Base-by-base conservation (phyloP, 345 rosid genomes). In the Citrus australasica region DNA sequence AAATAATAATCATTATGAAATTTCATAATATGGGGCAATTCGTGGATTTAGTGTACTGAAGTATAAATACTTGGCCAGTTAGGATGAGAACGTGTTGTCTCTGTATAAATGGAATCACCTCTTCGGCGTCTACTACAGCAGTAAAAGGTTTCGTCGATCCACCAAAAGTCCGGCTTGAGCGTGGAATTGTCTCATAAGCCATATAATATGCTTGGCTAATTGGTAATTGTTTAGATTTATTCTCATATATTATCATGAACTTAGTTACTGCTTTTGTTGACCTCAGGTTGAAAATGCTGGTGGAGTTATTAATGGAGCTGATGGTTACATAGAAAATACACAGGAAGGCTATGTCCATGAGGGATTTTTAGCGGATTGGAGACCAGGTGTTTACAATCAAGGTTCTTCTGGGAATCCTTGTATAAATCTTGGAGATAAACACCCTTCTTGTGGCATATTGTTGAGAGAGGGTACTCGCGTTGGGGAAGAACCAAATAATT, bases 291-390 rank as follows among this genome's bases (percentile, higher is more conserved):
- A 84, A 73, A 70, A 76, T 79, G 80, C 80, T 67, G 86, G 81
- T 53, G 87, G 82, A 74, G 91, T 83, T 68, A 89, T 85, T 77
- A 85, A 71, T 72, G 85, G 88, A 73, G 92, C 88, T 76, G 95
- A 87, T 77, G 94, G 86, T 76, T 79, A 81, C 79, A 71, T 78
- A 22, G 95, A 89, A 74, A 83, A 82, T 84, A 84, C 84, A 48
- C 91, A 84, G 62, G 95, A 88, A 81, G 82, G 97, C 42, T 90
- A 89, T 79, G 92, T 96, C 72, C 98, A 94, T 79, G 94, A 93
- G 81, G 98, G 85, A 78, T 95, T 95, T 85, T 86, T 94, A 79
- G 91, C 98, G 21, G 96, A 88, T 70, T 93, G 93, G 98, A 87
- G 91, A 82, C 97, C 91, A 16, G 93, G 84, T 70, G 58, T 78